Base-by-base conservation (phyloP, 805 yeast genomes). In the Suhomyces emberorum region DNA sequence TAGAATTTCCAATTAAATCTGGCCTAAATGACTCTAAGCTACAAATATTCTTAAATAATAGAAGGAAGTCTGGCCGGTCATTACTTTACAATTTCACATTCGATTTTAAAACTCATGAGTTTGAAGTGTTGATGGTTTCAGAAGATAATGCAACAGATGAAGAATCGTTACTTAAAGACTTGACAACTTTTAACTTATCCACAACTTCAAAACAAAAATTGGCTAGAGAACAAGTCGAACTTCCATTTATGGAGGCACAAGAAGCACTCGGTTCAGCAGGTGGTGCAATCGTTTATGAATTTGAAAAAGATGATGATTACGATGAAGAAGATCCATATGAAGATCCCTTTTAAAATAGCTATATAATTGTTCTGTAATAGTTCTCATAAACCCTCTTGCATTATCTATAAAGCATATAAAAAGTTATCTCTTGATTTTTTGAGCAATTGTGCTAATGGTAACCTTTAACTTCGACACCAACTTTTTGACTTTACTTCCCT, bases 241-340 rank as follows among this genome's bases (percentile, higher is more conserved):
- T 91, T 41, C 98, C 98, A n/a, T 91, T 70, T 57, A 65, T 91
- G 67, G 85, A 83, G 46, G 98, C 98, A 0, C 98, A 91, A 52
- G 70, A 76, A 39, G 75, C 78, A 22, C 65, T 76, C 33, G 74
- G 74, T 0, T 54, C 67, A 2, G 47, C 55, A 14, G 96, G 95
- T 36, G 96, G 98, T 14, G 97, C 98, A 1, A 89, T 93, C 47
- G 95, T 91, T 3, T 91, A 91, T 54, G 93, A 93, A 54, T 93
- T 81, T 55, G 98, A 93, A 52, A 87, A 89, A 54, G 98, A 91
- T 58, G 98, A 91, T 57, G 98, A 91, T 59, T 91, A 89, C 54
- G 98, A 91, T 54, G 98, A 91, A 57, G 98, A 93, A 50, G 98
- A 91, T 60, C 97, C 98, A 0, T 91, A 81, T 53, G 98, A 91